A percentile compares a stretch with the other conserved stretches of the same genome.
Conservation (phyloP, 2,329 filamentous ascomycete species). For the Colletotrichum tropicicola region DNA sequence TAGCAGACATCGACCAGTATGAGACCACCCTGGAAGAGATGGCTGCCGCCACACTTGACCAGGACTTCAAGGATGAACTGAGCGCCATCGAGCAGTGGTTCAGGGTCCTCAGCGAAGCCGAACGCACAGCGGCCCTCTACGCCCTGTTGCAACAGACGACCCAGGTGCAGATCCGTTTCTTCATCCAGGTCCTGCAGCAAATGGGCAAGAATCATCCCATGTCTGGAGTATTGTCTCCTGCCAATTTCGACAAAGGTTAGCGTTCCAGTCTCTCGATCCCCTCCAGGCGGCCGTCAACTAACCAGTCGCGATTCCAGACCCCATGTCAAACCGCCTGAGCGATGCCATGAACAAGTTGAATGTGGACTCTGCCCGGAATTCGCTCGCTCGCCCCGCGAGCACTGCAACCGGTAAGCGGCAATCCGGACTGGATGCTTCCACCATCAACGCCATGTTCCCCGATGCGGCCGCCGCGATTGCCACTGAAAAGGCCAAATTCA, state of each 20-base stretch:
- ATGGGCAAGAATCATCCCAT: conserved; percentile 99
- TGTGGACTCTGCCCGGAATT: conserved; percentile 87
- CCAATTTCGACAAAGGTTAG: conserved; percentile 95
- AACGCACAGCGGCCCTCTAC: conserved; percentile 94
- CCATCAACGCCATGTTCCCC: conserved; percentile 99
- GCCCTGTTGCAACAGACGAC: conserved; percentile 97
- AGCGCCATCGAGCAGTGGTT: conserved; percentile 99
- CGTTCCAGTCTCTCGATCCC: neutral
- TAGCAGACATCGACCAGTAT: conserved; percentile 98
- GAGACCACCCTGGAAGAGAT: conserved; percentile 99
- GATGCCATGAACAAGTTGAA: conserved; percentile 97
- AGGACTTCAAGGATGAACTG: conserved; percentile 99
- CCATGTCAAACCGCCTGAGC: conserved; percentile 94
- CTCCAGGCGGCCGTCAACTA: conserved; percentile 32
- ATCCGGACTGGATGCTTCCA: conserved; percentile 90
- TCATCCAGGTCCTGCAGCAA: conserved; percentile 97
- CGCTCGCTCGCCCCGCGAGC: conserved; percentile 81
- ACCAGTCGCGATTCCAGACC: conserved; percentile 68
- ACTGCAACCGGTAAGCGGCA: conserved; percentile 87
- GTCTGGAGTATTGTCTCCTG: conserved; percentile 92
- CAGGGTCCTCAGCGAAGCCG: conserved; percentile 93
- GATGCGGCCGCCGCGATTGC: conserved; percentile 98
- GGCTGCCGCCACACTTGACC: conserved; percentile 97
- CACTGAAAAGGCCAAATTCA: conserved; percentile 97
- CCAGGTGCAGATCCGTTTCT: conserved; percentile 98